These are phyloP conservation scores for Colletotrichum zoysiae DNA, from an alignment of 2,329 filamentous ascomycete genomes.

Conservation along the genomic window DNA sequence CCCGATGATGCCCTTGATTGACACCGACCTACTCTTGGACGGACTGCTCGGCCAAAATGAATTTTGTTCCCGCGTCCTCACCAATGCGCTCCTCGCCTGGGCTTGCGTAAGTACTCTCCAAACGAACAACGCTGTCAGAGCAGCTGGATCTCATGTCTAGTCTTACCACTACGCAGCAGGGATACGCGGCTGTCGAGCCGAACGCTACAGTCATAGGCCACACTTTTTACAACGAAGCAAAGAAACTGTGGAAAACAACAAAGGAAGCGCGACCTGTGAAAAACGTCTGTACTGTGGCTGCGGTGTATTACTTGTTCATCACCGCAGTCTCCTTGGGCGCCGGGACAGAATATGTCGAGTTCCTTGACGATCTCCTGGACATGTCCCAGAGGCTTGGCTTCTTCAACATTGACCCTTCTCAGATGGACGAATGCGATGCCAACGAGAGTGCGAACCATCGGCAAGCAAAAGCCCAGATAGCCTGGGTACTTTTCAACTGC, in stretches of 20 bases:
- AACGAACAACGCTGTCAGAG: neutral
- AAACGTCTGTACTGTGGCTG: conserved; percentile 6
- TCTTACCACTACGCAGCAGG: neutral
- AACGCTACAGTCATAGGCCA: neutral
- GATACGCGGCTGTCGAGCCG: conserved; percentile 1
- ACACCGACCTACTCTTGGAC: conserved; percentile 6
- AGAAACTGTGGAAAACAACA: neutral
- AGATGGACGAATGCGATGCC: neutral
- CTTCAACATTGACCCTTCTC: conserved; percentile 2
- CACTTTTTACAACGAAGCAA: conserved; percentile 7
- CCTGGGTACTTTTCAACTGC: conserved; percentile 6
- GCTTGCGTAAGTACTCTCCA: conserved; percentile 6
- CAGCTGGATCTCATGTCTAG: neutral
- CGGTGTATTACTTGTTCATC: neutral
- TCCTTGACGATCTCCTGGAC: neutral
- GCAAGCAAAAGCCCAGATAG: neutral
- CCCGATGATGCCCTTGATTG: conserved; percentile 5
- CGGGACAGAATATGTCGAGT: conserved; percentile 8
- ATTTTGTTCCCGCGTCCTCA: conserved; percentile 11
- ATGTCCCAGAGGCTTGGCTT: conserved; percentile 11
- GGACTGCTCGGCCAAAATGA: conserved; percentile 1
- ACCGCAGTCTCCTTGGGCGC: conserved; percentile 10
- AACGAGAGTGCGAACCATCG: neutral
- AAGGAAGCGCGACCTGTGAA: neutral
- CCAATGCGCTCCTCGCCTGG: conserved; percentile 3